Evolutionary conservation across 2,329 filamentous ascomycete species (phyloP).

Genomic region (Echinosphaeria canescens): DNA sequence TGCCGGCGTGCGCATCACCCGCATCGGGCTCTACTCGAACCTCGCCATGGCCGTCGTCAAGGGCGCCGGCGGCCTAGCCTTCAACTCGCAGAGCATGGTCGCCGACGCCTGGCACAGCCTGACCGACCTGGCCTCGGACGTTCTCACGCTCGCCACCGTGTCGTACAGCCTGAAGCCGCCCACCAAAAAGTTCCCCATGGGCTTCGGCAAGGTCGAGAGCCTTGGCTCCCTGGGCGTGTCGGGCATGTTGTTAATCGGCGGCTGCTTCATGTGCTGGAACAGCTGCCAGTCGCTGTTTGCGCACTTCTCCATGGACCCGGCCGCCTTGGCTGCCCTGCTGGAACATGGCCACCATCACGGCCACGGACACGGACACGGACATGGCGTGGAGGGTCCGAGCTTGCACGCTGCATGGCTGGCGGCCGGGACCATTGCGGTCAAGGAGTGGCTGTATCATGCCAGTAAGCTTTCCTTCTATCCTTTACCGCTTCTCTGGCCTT

Average conservation of each 20-base stretch:
- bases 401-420: slow-evolving; percentile 93
- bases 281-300: slow-evolving; percentile 47
- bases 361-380: slow-evolving; percentile 34
- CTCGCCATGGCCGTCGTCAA: slow-evolving; percentile 88
- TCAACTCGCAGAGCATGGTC: slow-evolving; percentile 84
- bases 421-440: slow-evolving; percentile 70
- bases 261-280: slow-evolving; percentile 78
- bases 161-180: slow-evolving; percentile 81
- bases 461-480: slow-evolving; percentile 39
- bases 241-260: slow-evolving; percentile 71
- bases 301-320: slow-evolving; percentile 47
- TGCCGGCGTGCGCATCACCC: slow-evolving; percentile 81
- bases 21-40: slow-evolving; percentile 75
- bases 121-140: slow-evolving; percentile 84
- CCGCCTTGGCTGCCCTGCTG: slow-evolving; percentile 26
- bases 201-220: slow-evolving; percentile 96
- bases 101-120: slow-evolving; percentile 93
- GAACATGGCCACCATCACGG: slow-evolving; percentile 36
- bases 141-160: slow-evolving; percentile 85
- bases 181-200: slow-evolving; percentile 63
- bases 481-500: background rate
- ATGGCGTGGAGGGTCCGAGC: slow-evolving; percentile 47
- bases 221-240: slow-evolving; percentile 86
- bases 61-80: slow-evolving; percentile 76
- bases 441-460: slow-evolving; percentile 93